Conservation (phyloP, 1,139 yeast species). For the Blastobotrys capitulatus region DNA sequence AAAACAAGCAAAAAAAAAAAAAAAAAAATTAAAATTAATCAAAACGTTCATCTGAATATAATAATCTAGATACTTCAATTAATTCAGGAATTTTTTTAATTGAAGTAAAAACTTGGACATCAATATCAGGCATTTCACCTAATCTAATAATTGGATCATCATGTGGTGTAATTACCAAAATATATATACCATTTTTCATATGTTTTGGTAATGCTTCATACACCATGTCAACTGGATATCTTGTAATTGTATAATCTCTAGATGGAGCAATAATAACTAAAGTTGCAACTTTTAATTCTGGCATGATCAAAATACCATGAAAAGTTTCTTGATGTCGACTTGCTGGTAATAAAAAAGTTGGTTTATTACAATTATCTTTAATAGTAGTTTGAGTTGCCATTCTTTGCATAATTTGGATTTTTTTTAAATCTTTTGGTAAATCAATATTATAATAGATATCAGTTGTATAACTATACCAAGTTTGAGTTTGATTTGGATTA, state of each 20-base stretch:
- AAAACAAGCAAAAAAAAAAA: too few relatives aligned
- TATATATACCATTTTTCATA: not conserved
- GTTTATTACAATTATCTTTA: not conserved
- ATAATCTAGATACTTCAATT: not conserved
- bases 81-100: not conserved
- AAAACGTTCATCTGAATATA: not conserved
- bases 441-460: not conserved
- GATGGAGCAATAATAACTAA: not conserved
- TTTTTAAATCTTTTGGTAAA: not conserved
- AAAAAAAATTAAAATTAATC: too few relatives aligned
- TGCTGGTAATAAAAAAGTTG: conserved; percentile 1
- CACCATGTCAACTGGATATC: conserved; percentile 4
- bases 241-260: not conserved
- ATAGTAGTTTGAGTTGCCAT: not conserved
- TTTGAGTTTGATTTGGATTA: not conserved
- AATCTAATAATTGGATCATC: not conserved
- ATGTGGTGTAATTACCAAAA: not conserved
- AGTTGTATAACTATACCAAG: not conserved
- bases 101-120: not conserved
- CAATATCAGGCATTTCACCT: not conserved
- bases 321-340: conserved; percentile 1
- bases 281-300: not conserved
- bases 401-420: not conserved
- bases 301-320: not conserved
- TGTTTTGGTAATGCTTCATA: not conserved